Evolutionary conservation across 2,329 filamentous ascomycete species (phyloP), one percentile per base, ranked within the genome.

Genomic region (Exophiala oligosperma): DNA sequence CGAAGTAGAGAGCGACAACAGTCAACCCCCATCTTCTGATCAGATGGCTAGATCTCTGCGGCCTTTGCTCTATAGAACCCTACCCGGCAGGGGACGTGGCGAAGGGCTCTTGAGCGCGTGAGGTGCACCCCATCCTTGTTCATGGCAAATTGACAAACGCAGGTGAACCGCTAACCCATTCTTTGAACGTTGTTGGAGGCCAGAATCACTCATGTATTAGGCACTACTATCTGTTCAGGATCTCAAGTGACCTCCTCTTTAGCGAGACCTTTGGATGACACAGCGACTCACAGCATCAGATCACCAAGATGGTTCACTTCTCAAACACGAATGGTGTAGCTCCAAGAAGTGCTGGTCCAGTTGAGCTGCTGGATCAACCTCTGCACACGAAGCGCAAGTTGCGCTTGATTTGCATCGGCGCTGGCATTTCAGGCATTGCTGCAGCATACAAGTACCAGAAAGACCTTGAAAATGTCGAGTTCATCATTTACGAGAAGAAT

Each of bases 401-500:
- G n/a, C 51, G 56, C 2, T 40, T 64, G 21, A 53, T 61, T 11
- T 35, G 54, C 6, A 50, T 67, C n/a, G 66, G 66, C 29, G 60
- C 60, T 32, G 66, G 64, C 17, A 37, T 56, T 29, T 54, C 57
- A 4, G 66, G 64, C 43, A 57, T 54, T 40, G 55, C 55, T 24
- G 50, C 44, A 12, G 44, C 44, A 47, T 47, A 47, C 44, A 35
- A 58, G n/a, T 24, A 60, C n/a, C 32, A 67, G 44, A 35, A 59
- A 11, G 29, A 58, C 11, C 58, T 57, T 51, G 57, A 56, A 56
- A 62, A 63, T 47, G 62, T 60, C 6, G 65, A 66, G 24, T 60
- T 69, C 44, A 64, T 63, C 17, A 56, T 64, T 23, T 72, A 70
- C 41, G 69, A 71, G 32, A 70, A 70, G 66, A 74, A 74, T 47